phyloP scores from a whole-genome alignment of 805 yeast genomes.

The Nakazawaea populi region DNA sequence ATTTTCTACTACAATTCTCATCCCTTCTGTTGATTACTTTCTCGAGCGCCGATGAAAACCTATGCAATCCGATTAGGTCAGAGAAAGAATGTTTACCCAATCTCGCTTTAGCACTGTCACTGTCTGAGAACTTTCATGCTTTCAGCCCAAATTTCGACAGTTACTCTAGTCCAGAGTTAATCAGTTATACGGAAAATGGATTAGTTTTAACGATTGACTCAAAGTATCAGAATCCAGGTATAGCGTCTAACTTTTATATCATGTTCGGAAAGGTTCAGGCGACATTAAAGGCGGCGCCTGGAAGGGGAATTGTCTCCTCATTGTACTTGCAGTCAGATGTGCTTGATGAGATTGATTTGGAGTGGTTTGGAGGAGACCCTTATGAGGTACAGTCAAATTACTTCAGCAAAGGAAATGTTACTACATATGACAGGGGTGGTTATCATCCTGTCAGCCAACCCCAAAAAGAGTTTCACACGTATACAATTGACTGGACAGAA shows the following conservation, averaged over 20 bases:
- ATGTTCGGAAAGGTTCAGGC: conserved; percentile 88
- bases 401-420: conserved; percentile 75
- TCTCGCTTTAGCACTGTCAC: conserved; percentile 56
- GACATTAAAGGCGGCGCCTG: conserved; percentile 64
- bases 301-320: conserved; percentile 75
- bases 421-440: conserved; percentile 75
- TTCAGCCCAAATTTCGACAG: conserved; percentile 27
- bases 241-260: conserved; percentile 72
- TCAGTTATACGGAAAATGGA: conserved; percentile 52
- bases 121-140: conserved; percentile 43
- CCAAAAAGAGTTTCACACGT: conserved; percentile 58
- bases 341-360: conserved; percentile 84
- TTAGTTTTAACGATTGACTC: conserved; percentile 50
- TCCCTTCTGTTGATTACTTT: neutral
- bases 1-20: too few species aligned
- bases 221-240: conserved; percentile 71
- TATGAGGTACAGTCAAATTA: conserved; percentile 72
- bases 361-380: conserved; percentile 79
- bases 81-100: conserved; percentile 30
- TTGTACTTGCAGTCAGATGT: conserved; percentile 80
- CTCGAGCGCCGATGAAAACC: neutral
- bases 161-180: conserved; percentile 35
- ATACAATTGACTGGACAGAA: conserved; percentile 80
- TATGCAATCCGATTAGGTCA: conserved; percentile 25
- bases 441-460: conserved; percentile 57